Base-by-base conservation (phyloP, 2,329 filamentous ascomycete species). In the Colletotrichum limetticola region DNA sequence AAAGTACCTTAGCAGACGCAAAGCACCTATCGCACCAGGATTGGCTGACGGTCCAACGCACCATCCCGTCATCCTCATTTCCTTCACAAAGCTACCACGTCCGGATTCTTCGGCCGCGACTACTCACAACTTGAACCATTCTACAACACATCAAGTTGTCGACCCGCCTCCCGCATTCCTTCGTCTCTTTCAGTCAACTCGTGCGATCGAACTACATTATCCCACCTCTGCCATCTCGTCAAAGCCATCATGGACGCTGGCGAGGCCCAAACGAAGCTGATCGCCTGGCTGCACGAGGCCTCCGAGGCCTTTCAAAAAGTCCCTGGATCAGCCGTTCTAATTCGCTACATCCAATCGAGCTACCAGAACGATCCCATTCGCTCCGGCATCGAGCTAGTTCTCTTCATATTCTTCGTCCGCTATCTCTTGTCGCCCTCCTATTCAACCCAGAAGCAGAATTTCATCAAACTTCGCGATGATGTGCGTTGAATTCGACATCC, bases 311-410 rank as follows among this genome's bases (percentile, higher is more conserved):
- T 99, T 81, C 95, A 98, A 79, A 94, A 93, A 79, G 90, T 99
- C 52, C 97, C 97, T 35, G 97, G 97, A 65, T 98, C 96, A 35
- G 94, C 96, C 55, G 98, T 99, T 78, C 88, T 98, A 79, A 90
- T 97, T 77, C 94, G 97, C 75, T 99, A 99, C 84, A 95, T 99
- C 81, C 94, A 94, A 83, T 98, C 95, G 71, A 98, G 95, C 82
- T 98, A 99, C 86, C 97, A 99, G 85, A 93, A 99, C 81, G 97
- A 99, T 79, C 97, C 97, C 11, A 91, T 98, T 69, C 93, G 97
- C 66, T 97, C 95, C 65, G 95, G 94, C 52, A 94, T 99, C 77
- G 97, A 99, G 84, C 87, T 99, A 63, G 92, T 98, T 76, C 88
- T 99, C 72, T 94, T 99, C 77, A 91, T 99, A 67, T 99, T 99